phyloP scores from a whole-genome alignment of 495 filamentous ascomycete genomes.

The Trichoderma asperelloides region DNA sequence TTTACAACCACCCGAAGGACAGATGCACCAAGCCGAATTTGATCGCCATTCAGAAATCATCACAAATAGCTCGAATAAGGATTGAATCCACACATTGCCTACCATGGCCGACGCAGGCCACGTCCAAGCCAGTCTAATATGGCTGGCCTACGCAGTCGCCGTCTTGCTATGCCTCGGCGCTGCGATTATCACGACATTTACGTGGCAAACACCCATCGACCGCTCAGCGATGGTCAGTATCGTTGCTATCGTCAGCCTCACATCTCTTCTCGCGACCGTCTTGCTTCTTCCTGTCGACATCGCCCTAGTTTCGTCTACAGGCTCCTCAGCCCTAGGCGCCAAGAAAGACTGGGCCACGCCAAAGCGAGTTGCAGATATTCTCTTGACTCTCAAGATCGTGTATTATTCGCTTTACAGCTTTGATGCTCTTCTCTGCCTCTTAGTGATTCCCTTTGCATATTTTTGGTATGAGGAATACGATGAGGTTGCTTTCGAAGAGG shows the following conservation, averaged over 20 bases:
- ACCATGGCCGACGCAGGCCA: constrained; percentile 52
- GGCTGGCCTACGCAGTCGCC: constrained; percentile 82
- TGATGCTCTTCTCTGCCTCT: constrained; percentile 82
- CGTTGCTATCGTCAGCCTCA: constrained; percentile 78
- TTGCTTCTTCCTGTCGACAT: constrained; percentile 92
- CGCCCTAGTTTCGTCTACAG: constrained; percentile 84
- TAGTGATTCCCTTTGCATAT: constrained; percentile 91
- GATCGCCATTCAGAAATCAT: background rate
- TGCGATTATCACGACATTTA: constrained; percentile 72
- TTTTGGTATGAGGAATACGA: constrained; percentile 98
- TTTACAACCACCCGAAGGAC: background rate
- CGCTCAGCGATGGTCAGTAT: constrained; percentile 69
- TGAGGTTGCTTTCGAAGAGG: constrained; percentile 69
- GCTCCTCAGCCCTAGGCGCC: constrained; percentile 59
- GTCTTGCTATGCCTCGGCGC: constrained; percentile 55
- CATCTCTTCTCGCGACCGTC: constrained; percentile 80
- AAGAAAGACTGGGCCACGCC: constrained; percentile 94
- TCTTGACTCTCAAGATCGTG: constrained; percentile 70
- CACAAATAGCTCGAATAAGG: background rate
- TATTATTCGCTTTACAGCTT: constrained; percentile 90
- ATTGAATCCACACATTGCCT: constrained; percentile 13
- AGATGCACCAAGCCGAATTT: background rate
- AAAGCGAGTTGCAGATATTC: constrained; percentile 63
- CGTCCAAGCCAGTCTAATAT: constrained; percentile 78
- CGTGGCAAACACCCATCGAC: constrained; percentile 81